Conservation (phyloP, 1,284 basidiomycete species). For the Afroboletus lepidellus region DNA sequence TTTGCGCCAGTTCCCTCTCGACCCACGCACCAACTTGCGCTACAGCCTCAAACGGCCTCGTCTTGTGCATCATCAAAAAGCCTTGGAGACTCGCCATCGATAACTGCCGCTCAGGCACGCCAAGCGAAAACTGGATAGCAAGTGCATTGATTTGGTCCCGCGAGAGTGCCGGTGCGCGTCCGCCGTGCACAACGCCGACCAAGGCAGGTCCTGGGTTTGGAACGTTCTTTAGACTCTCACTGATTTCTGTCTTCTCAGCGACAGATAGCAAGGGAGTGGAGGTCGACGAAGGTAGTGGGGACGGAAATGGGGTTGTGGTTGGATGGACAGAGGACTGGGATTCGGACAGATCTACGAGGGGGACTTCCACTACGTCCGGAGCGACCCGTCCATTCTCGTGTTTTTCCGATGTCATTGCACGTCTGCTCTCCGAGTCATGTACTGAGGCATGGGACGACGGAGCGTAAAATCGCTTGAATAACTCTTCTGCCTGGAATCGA, state of each 20-base stretch:
- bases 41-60: conserved; percentile 56
- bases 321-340: background rate
- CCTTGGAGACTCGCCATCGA: conserved; percentile 77
- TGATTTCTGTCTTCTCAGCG: conserved; percentile 16
- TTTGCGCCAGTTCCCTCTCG: conserved; percentile 35
- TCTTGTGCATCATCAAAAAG: conserved; percentile 71
- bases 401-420: background rate
- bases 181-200: conserved; percentile 34
- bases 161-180: conserved; percentile 36
- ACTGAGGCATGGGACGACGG: conserved; percentile 30
- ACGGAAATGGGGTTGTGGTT: background rate
- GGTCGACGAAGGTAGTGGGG: background rate
- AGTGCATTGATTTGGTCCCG: conserved; percentile 39
- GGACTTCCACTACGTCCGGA: background rate
- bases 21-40: conserved; percentile 47
- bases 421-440: background rate
- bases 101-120: conserved; percentile 56
- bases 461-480: conserved; percentile 67
- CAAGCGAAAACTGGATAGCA: conserved; percentile 55
- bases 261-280: background rate
- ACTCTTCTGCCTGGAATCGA: conserved; percentile 58
- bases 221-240: conserved; percentile 18
- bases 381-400: background rate
- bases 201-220: conserved; percentile 22
- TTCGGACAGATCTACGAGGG: conserved; percentile 23